A percentile compares a stretch with the other conserved stretches of the same genome.
Evolutionary conservation across 805 yeast species (phyloP).

Genomic region (Kodamaea leandrae): DNA sequence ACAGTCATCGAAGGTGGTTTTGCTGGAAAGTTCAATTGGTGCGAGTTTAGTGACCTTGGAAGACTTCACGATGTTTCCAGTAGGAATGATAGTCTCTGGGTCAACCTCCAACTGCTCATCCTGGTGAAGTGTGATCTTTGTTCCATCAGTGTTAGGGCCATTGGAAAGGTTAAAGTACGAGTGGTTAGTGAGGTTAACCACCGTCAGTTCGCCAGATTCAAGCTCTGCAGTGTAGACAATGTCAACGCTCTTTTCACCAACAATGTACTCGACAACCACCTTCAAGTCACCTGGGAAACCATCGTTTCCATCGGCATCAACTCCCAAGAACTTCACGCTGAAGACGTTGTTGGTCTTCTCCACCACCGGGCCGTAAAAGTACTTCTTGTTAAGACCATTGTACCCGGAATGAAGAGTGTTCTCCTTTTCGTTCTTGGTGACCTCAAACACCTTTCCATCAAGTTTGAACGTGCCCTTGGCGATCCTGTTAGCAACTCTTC

Average conservation of each 20-base stretch:
- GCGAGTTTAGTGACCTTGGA: slow-evolving; percentile 28
- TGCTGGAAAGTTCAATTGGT: slow-evolving; percentile 23
- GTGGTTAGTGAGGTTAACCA: slow-evolving; percentile 61
- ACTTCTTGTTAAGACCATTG: slow-evolving; percentile 49
- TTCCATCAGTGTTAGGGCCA: slow-evolving; percentile 29
- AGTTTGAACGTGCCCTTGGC: slow-evolving; percentile 41
- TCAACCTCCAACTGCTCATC: slow-evolving; percentile 44
- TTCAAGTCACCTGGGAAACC: slow-evolving; percentile 62
- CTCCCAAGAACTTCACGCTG: slow-evolving; percentile 35
- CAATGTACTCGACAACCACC: slow-evolving; percentile 45
- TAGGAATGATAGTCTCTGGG: slow-evolving; percentile 35
- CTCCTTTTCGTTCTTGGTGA: slow-evolving; percentile 42
- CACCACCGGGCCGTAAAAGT: slow-evolving; percentile 54
- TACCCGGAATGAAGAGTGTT: slow-evolving; percentile 55
- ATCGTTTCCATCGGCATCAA: slow-evolving; percentile 47
- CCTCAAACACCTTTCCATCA: slow-evolving; percentile 37
- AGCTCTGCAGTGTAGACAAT: slow-evolving; percentile 48
- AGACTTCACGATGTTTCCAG: slow-evolving; percentile 17
- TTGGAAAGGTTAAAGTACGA: slow-evolving; percentile 53
- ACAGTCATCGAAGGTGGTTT: slow-evolving; percentile 42
- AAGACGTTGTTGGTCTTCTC: slow-evolving; percentile 30
- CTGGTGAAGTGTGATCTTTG: slow-evolving; percentile 33
- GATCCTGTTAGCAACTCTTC: slow-evolving; percentile 64
- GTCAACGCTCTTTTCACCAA: slow-evolving; percentile 38
- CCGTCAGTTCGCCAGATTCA: slow-evolving; percentile 41